A percentile compares a stretch with the other conserved stretches of the same genome.
phyloP scores from a whole-genome alignment of 2,329 filamentous ascomycete species.

The Nothopassalora personata region DNA sequence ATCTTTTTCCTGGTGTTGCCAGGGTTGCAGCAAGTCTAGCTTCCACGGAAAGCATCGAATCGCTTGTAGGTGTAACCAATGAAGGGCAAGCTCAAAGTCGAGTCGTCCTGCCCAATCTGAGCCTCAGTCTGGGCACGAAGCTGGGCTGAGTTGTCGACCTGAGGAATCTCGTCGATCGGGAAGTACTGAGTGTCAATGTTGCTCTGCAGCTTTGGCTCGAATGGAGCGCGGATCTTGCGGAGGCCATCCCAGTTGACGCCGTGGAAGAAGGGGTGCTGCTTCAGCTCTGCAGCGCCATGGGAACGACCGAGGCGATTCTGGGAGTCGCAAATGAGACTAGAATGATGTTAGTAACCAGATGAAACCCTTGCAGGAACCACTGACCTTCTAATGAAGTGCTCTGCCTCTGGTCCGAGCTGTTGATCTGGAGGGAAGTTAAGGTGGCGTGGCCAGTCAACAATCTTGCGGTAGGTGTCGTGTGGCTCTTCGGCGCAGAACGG shows the following conservation, averaged over 20 bases:
- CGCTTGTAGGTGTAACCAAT: conserved; percentile 98
- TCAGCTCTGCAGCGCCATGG: conserved; percentile 84
- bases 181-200: conserved; percentile 98
- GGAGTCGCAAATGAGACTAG: conserved; percentile 85
- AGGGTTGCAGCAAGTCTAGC: conserved; percentile 15
- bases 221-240: conserved; percentile 87
- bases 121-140: conserved; percentile 78
- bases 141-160: conserved; percentile 85
- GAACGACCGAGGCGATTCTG: conserved; percentile 82
- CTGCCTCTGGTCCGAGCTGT: conserved; percentile 78
- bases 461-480: conserved; percentile 97
- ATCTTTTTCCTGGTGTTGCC: not conserved
- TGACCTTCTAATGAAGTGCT: conserved; percentile 87
- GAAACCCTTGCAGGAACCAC: conserved; percentile 25
- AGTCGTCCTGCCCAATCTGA: conserved; percentile 67
- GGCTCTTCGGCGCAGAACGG: conserved; percentile 98
- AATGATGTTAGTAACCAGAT: conserved; percentile 9
- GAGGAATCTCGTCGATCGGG: conserved; percentile 96
- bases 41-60: conserved; percentile 62
- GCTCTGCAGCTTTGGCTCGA: conserved; percentile 87
- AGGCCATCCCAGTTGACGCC: conserved; percentile 93
- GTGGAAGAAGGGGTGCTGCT: conserved; percentile 90
- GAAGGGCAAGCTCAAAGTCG: conserved; percentile 93
- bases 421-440: conserved; percentile 96
- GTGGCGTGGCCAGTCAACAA: conserved; percentile 95